Percentiles rank a stretch among this genome's conserved stretches.
Evolutionary conservation across 2,329 filamentous ascomycete genomes (phyloP).

Genomic region (Fusarium sp.): DNA sequence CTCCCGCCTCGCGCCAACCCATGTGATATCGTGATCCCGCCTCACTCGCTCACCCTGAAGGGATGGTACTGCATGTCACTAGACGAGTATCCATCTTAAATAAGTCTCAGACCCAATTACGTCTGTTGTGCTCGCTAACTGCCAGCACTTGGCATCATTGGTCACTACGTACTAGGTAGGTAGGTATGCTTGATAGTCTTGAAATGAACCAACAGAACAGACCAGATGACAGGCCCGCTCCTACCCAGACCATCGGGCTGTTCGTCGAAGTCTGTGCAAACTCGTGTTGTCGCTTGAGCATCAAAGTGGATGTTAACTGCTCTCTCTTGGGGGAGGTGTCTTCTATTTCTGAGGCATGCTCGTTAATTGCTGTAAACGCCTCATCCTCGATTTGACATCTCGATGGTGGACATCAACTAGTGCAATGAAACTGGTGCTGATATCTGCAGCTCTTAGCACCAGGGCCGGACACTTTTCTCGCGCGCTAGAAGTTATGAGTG

Average conservation of each 20-base stretch:
- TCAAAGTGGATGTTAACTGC: neutral
- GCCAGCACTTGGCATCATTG: conserved; percentile 1
- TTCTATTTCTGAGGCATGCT: neutral
- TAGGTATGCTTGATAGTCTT: neutral
- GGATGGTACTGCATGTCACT: conserved; percentile 8
- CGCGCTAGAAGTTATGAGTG: neutral
- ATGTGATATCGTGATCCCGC: neutral
- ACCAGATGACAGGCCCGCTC: conserved; percentile 5
- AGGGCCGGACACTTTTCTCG: neutral
- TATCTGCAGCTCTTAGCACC: neutral
- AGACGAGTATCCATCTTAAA: conserved; percentile 2
- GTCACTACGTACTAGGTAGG: neutral
- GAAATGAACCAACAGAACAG: conserved; percentile 1
- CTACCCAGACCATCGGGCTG: conserved; percentile 6
- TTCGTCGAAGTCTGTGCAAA: neutral
- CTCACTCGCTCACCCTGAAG: conserved; percentile 4
- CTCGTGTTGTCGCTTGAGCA: neutral
- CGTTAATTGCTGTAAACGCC: neutral
- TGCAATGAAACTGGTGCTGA: neutral
- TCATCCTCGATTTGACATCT: neutral
- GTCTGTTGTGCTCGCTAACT: conserved; percentile 11
- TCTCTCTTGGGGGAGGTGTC: neutral
- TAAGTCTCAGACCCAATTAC: conserved; percentile 4
- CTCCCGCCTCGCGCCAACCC: conserved; percentile 5
- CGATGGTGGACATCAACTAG: neutral